These are phyloP conservation scores for Fusarium nematophilum DNA, from an alignment of 2,329 filamentous ascomycete species.

Conservation along the genomic window DNA sequence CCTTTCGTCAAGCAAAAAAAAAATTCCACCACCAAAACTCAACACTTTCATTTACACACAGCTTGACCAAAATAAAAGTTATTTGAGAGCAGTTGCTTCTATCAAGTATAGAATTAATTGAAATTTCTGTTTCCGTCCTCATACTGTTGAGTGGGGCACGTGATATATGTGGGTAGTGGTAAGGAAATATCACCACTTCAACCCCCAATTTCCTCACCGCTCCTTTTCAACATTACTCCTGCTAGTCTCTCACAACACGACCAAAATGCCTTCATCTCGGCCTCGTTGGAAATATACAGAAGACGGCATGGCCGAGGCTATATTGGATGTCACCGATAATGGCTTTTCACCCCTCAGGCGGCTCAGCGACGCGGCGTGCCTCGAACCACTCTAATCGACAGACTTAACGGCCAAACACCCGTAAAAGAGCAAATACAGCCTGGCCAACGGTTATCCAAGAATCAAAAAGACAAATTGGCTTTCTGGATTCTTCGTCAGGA, in stretches of 20 bases:
- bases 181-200: too few species aligned
- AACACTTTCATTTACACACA: too few species aligned
- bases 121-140: too few species aligned
- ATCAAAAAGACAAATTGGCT: slow-evolving; percentile 8
- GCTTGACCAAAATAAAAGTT: too few species aligned
- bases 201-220: not conserved
- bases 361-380: slow-evolving; percentile 5
- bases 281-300: too few species aligned
- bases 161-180: too few species aligned
- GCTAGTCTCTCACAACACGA: not conserved
- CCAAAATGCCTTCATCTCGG: slow-evolving; percentile 12
- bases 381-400: not conserved
- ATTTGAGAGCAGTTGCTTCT: too few species aligned
- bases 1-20: too few species aligned
- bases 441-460: slow-evolving; percentile 4
- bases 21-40: too few species aligned
- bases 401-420: slow-evolving; percentile 7
- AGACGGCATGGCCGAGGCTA: slow-evolving; percentile 1
- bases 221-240: not conserved
- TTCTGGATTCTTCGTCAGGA: slow-evolving; percentile 11
- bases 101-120: too few species aligned
- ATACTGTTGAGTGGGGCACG: too few species aligned
- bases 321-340: slow-evolving; percentile 21
- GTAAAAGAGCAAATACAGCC: slow-evolving; percentile 3
- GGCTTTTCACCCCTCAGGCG: slow-evolving; percentile 3